Base-by-base conservation (phyloP, 352 stramenopile species). In the Pythium inflatum region DNA sequence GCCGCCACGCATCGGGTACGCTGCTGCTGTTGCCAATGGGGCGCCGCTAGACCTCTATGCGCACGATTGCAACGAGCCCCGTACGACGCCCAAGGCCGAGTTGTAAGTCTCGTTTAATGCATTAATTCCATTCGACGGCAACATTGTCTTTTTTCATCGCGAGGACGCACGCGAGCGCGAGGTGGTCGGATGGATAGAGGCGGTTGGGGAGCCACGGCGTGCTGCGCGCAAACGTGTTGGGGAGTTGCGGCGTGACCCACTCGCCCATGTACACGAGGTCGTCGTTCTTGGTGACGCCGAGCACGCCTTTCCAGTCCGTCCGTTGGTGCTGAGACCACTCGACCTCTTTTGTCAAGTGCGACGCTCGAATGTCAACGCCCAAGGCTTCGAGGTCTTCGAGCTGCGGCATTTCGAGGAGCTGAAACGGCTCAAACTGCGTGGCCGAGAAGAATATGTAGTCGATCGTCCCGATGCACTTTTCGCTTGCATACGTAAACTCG, bases 361-460 rank as follows among this genome's bases (percentile, higher is more conserved):
- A 63, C 30, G 75, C 62, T 0, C 75, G 71, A 20, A 67, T 57
- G 46, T 90, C 82, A 31, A 88, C 70, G 0, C 82, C 83, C 11
- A 81, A 57, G 11, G 48, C 46, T n/a, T 80, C 68, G 1, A 90
- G 53, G 7, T 81, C 70, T 9, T 83, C 76, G 0, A 85, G 58
- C 7, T 79, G 77, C 6, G 87, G 87, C 20, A 95, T 20, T 9
- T 68, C 53, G 8, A 96, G 74, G 9, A 94, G 33, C 51, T 87
- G 76, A 55, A 87, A 89, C 20, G 83, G 76, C 2, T 73, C 74
- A 20, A 90, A 75, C 28, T 84, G 73, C 0, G 80, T 74, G 4
- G 66, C 63, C 8, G 83, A 91, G 73, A 86, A 91, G 68, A 95
- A 95, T 31, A 96, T 95, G 66, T 95, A 96, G 75, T 96, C 89